Conservation (phyloP, 371 early-diverging fungal species). For the Blakeslea trispora region DNA sequence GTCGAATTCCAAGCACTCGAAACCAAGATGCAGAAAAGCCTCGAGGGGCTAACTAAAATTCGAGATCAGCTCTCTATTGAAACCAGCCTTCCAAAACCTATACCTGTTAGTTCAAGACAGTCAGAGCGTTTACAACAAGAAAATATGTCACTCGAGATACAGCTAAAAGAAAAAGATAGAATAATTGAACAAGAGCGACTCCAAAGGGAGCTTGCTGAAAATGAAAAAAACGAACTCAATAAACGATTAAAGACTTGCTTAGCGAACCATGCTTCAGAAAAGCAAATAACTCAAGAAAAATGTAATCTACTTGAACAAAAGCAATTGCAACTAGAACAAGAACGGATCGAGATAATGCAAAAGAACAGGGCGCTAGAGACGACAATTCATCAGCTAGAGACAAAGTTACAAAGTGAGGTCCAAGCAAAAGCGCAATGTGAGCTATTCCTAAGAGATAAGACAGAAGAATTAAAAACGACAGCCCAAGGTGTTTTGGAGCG, state of each 20-base stretch:
- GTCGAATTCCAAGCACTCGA: neutral
- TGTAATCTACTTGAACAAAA: neutral
- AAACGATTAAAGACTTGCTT: neutral
- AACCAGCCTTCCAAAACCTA: neutral
- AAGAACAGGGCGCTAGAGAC: neutral
- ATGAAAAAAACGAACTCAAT: neutral
- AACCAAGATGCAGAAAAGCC: conserved; percentile 7
- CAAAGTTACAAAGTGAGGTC: neutral
- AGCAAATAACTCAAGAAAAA: neutral
- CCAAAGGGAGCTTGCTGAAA: neutral
- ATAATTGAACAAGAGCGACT: neutral
- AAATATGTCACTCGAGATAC: neutral
- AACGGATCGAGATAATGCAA: neutral
- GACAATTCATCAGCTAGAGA: neutral
- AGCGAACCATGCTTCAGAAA: too few relatives aligned
- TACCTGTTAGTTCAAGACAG: neutral
- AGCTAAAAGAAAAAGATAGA: neutral
- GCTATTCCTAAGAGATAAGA: conserved; percentile 1
- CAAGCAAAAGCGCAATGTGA: conserved; percentile 7
- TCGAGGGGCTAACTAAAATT: conserved; percentile 3
- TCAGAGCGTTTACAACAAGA: neutral
- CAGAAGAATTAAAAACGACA: conserved; percentile 1
- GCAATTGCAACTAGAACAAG: conserved; percentile 1
- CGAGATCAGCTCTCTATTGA: neutral
- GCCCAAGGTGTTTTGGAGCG: conserved; percentile 5